These are phyloP conservation scores for Osmozyma mogii DNA, from an alignment of 805 yeast genomes.

Conservation along the genomic window DNA sequence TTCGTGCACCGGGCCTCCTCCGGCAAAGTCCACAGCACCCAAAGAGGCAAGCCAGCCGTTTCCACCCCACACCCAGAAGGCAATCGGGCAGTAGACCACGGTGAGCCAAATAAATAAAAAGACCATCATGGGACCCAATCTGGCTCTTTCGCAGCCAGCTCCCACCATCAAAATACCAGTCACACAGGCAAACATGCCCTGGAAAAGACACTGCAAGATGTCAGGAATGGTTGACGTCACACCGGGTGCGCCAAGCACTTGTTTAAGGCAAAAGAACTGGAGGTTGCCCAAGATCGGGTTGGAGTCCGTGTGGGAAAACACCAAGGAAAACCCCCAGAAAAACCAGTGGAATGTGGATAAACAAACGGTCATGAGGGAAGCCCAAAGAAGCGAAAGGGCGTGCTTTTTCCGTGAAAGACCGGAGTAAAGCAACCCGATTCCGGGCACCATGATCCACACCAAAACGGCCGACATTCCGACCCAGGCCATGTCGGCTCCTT, in stretches of 20 bases:
- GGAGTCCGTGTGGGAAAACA: constrained; percentile 60
- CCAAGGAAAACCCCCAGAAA: constrained; percentile 78
- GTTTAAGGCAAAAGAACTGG: constrained; percentile 69
- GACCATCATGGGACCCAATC: constrained; percentile 94
- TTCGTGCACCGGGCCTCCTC: constrained; percentile 98
- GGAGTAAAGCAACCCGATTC: constrained; percentile 86
- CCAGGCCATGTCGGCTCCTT: constrained; percentile 79
- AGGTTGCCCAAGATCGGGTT: constrained; percentile 74
- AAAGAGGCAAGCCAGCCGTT: constrained; percentile 80
- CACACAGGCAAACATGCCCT: constrained; percentile 93
- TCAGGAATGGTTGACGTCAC: constrained; percentile 74
- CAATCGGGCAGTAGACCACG: constrained; percentile 90
- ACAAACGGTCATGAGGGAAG: constrained; percentile 82
- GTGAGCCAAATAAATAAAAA: constrained; percentile 92
- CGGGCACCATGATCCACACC: constrained; percentile 96
- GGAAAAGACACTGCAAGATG: constrained; percentile 81
- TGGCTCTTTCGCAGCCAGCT: constrained; percentile 96
- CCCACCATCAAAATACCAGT: constrained; percentile 94
- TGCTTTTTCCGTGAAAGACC: constrained; percentile 94
- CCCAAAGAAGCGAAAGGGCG: constrained; percentile 91
- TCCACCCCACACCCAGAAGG: constrained; percentile 96
- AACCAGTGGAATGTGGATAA: constrained; percentile 92
- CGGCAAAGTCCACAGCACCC: constrained; percentile 93
- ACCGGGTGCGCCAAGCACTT: constrained; percentile 76
- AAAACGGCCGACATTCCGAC: constrained; percentile 67